Conservation (phyloP, 2,329 filamentous ascomycete genomes). For the Curvularia hawaiiensis region DNA sequence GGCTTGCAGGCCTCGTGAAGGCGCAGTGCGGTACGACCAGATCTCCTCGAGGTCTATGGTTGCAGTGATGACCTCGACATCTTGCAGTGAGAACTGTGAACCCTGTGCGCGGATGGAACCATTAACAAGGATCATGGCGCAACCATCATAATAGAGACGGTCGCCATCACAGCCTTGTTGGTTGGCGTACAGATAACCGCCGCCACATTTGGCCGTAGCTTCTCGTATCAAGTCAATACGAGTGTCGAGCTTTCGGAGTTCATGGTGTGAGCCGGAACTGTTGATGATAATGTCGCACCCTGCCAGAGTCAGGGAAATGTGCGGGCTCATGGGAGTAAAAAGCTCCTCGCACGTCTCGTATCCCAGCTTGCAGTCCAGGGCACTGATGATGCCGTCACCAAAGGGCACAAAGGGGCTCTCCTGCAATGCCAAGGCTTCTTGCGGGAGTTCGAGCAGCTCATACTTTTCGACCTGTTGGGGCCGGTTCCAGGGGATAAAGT, state of each 20-base stretch:
- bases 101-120: constrained; percentile 69
- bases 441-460: constrained; percentile 51
- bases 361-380: constrained; percentile 56
- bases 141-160: constrained; percentile 52
- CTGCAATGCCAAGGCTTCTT: constrained; percentile 61
- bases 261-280: constrained; percentile 61
- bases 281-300: constrained; percentile 68
- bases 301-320: constrained; percentile 1
- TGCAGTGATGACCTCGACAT: constrained; percentile 60
- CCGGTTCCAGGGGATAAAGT: constrained; percentile 43
- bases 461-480: constrained; percentile 65
- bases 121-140: constrained; percentile 66
- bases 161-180: constrained; percentile 57
- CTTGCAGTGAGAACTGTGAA: constrained; percentile 65
- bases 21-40: constrained; percentile 61
- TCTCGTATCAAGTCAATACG: constrained; percentile 69
- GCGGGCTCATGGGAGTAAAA: constrained; percentile 9
- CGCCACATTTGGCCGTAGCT: constrained; percentile 61
- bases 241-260: constrained; percentile 68
- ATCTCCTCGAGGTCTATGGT: constrained; percentile 72
- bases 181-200: constrained; percentile 64
- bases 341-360: constrained; percentile 16
- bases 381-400: constrained; percentile 69
- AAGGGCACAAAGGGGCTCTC: constrained; percentile 65
- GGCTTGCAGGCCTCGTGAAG: constrained; percentile 64